These are phyloP conservation scores for Russula earlei DNA, from an alignment of 768 basidiomycete genomes.

Conservation along the genomic window DNA sequence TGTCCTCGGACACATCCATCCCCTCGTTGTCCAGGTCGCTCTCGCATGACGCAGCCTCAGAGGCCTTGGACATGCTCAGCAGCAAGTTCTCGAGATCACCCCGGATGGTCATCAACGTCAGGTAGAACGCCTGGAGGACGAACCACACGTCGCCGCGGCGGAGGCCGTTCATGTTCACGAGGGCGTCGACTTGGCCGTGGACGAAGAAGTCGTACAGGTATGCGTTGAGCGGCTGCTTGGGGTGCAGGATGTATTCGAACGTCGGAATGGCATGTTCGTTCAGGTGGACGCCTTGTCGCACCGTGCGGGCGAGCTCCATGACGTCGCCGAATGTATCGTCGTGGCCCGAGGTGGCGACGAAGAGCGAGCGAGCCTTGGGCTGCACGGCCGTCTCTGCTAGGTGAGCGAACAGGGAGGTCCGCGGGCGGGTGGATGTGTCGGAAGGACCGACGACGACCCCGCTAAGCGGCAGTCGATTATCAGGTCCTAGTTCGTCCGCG, in stretches of 20 bases:
- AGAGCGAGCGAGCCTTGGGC: constrained; percentile 43
- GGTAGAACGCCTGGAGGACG: constrained; percentile 45
- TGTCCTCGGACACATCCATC: constrained; percentile 24
- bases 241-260: constrained; percentile 29
- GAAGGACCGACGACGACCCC: constrained; percentile 21
- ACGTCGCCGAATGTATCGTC: constrained; percentile 44
- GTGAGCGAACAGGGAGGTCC: constrained; percentile 27
- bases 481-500: constrained; percentile 31
- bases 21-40: constrained; percentile 6
- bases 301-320: constrained; percentile 42
- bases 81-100: constrained; percentile 41
- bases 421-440: not conserved
- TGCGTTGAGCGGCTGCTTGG: constrained; percentile 19
- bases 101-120: constrained; percentile 42
- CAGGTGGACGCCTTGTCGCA: constrained; percentile 44
- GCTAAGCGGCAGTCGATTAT: constrained; percentile 44
- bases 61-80: constrained; percentile 21
- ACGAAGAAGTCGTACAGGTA: constrained; percentile 61
- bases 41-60: not conserved
- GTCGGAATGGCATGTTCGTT: constrained; percentile 55
- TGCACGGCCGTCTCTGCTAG: constrained; percentile 33
- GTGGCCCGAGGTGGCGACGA: constrained; percentile 62
- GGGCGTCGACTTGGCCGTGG: constrained; percentile 47
- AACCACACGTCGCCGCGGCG: constrained; percentile 60
- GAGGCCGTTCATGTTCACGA: constrained; percentile 47